Conservation (phyloP, 2,329 filamentous ascomycete genomes). For the Neobulgaria alba region DNA sequence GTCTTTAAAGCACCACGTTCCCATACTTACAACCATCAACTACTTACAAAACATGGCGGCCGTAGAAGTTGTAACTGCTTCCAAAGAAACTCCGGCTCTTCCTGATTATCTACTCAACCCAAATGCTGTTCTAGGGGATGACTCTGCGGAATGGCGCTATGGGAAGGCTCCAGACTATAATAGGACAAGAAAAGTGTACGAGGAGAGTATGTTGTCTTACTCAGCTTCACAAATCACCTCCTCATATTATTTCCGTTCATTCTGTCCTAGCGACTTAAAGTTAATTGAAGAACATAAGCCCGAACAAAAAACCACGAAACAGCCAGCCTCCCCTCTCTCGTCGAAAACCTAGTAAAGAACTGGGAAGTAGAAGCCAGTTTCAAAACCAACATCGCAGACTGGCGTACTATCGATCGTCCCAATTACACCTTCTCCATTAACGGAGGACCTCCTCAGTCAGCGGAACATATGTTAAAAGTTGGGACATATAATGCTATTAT, state of each 20-base stretch:
- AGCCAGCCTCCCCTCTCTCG: constrained; percentile 48
- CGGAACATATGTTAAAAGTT: constrained; percentile 56
- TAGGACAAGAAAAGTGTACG: constrained; percentile 51
- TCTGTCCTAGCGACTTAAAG: neutral
- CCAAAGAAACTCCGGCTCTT: constrained; percentile 14
- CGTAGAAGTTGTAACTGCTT: constrained; percentile 9
- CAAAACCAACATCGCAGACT: constrained; percentile 52
- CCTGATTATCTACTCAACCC: constrained; percentile 52
- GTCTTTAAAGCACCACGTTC: too few species aligned
- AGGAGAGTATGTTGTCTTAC: constrained; percentile 40
- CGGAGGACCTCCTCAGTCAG: constrained; percentile 46
- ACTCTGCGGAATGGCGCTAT: constrained; percentile 48
- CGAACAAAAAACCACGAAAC: constrained; percentile 47
- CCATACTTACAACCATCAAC: too few species aligned
- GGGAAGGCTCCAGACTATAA: constrained; percentile 53
- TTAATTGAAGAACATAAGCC: constrained; percentile 33
- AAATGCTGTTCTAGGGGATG: constrained; percentile 48
- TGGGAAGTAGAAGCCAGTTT: constrained; percentile 66
- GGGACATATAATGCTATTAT: constrained; percentile 65
- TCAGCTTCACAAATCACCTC: neutral
- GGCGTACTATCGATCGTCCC: constrained; percentile 53
- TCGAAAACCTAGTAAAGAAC: constrained; percentile 65
- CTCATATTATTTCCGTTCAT: neutral
- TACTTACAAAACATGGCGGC: too few species aligned
- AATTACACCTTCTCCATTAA: constrained; percentile 58